phyloP scores from a whole-genome alignment of 2,329 filamentous ascomycete genomes.

The Bretziella fagacearum region DNA sequence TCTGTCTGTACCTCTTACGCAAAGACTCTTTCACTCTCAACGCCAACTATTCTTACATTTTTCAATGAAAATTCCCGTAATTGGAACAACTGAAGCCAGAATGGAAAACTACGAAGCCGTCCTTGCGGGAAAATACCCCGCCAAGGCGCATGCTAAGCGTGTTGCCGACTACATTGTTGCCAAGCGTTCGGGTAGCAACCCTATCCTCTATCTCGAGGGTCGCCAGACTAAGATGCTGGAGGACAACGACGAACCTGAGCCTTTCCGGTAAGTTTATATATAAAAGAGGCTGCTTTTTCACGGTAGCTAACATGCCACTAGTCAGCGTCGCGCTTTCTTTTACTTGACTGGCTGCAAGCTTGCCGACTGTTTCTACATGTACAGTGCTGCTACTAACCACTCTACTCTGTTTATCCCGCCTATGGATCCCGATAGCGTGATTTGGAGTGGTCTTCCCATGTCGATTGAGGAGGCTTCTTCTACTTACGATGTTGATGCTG shows the following conservation, averaged over 20 bases:
- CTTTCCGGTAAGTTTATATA: constrained; percentile 46
- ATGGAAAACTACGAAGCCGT: constrained; percentile 26
- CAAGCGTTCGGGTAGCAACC: constrained; percentile 44
- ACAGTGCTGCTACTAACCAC: constrained; percentile 56
- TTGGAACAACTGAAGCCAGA: constrained; percentile 7
- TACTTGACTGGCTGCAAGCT: constrained; percentile 77
- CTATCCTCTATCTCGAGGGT: constrained; percentile 76
- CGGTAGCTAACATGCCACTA: constrained; percentile 26
- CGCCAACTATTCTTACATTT: neutral
- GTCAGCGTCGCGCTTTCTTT: constrained; percentile 84
- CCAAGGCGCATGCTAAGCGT: constrained; percentile 68
- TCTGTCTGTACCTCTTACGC: neutral
- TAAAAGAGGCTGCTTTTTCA: neutral
- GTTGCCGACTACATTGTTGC: constrained; percentile 64
- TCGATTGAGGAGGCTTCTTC: constrained; percentile 56
- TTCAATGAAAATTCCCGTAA: constrained; percentile 5
- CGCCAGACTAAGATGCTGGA: constrained; percentile 68
- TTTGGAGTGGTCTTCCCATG: constrained; percentile 83
- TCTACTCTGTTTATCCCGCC: constrained; percentile 84
- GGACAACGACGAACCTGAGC: constrained; percentile 71
- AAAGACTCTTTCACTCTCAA: neutral
- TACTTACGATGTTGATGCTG: constrained; percentile 67
- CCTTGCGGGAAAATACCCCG: constrained; percentile 54
- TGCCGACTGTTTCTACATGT: constrained; percentile 63
- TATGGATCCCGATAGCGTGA: constrained; percentile 70